Evolutionary conservation across 495 filamentous ascomycete species (phyloP), one percentile per base, ranked within the genome.

Genomic region (Tuber brumale): DNA sequence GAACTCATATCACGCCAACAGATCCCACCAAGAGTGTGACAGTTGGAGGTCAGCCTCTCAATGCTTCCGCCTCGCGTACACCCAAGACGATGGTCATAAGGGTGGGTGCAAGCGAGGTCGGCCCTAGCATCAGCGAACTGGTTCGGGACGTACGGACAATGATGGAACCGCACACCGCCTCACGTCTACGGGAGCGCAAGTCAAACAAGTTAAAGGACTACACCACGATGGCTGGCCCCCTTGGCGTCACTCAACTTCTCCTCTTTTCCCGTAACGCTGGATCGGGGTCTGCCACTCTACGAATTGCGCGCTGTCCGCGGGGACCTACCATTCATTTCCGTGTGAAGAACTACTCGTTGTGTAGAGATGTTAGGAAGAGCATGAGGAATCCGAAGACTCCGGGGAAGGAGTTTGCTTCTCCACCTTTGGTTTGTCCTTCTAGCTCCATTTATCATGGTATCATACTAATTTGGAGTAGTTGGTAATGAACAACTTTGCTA

Each of bases 41-140:
- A 70, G 81, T 75, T 39, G 77, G 81, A 43, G 37, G 75, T 10
- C 81, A 82, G 75, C 76, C 82, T 42, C 83, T 86, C 74, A 88
- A 87, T 84, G 86, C 85, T 77, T 86, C 86, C 70, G 85, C 87
- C 69, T 85, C 87, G 27, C 89, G 89, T 75, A 88, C 89, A 72
- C 95, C 95, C 23, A 97, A 97, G 87, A 94, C 91, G 81, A 98
- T 99, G 96, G 95, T 99, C 73, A 96, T 99, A 85, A 91, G 95
- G 79, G 94, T 97, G 73, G 95, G 96, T 80, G 95, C 93, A 82
- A 91, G 93, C 78, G 93, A 97, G 82, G 93, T 98, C 45, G 95
- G 95, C 76, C 89, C 93, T 73, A 96, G 92, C 85, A 88, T 99
- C 76, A 95, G 89, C 82, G 94, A 97, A 84, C 86, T 99, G 75